Evolutionary conservation across 208 protist species (phyloP), one percentile per base, ranked within the genome.

Genomic region (Trypanosoma boissoni): DNA sequence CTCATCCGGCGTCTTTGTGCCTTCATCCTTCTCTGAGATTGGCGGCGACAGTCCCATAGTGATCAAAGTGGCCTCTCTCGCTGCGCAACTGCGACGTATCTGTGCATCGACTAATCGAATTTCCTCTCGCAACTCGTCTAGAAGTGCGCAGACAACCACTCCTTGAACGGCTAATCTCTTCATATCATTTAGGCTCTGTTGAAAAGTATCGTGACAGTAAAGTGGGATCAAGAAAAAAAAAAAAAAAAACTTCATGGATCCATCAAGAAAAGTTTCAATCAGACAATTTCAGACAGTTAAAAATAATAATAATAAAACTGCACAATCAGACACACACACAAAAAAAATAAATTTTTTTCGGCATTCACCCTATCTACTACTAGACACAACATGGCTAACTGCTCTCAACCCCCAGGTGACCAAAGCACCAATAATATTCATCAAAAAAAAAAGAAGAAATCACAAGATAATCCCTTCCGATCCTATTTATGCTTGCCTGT

Each of bases 71-170:
- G 10, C 62, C 8, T 21, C 36, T 29, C 67, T 67, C 29, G 64
- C 66, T 6, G 24, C 48, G 0, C 43, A 31, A 43, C 71, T 78
- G 20, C 72, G 68, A 7, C 28, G 54, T 23, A 87, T 7, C 49
- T 87, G 75, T 18, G 18, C 31, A 23, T 58, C 58, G 23, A 76
- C 31, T 18, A 83, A 36, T 23, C 54, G 28, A 23, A 67, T 72
- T 50, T 83, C 73, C 18, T 46, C 55, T 8, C 54, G 46, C 16
- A 82, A 3, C 0, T 54, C 50, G 0, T 23, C 27, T 6, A 73
- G 49, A 1, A 83, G 60, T n/a, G n/a, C n/a, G n/a, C n/a, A n/a
- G n/a, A n/a, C n/a, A n/a, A n/a, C n/a, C n/a, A n/a, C n/a, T n/a
- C n/a, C n/a, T n/a, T n/a, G n/a, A n/a, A n/a, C n/a, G n/a, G n/a